Percentiles rank a stretch among this genome's conserved stretches.
Evolutionary conservation across 768 basidiomycete genomes (phyloP).

Genomic region (Termitomyces heimii): DNA sequence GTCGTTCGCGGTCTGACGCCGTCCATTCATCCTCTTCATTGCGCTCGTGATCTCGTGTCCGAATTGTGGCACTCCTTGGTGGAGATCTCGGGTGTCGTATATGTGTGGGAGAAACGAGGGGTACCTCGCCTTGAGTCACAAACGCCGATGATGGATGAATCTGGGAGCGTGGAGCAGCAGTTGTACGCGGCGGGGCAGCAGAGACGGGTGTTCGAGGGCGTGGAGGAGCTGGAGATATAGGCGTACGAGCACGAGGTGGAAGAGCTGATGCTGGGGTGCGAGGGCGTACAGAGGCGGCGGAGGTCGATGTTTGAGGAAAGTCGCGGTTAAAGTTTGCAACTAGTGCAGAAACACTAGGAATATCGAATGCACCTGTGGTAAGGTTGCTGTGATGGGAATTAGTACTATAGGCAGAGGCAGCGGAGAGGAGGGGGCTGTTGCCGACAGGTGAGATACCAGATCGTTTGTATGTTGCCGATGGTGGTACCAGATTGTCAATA

Average conservation of each 20-base stretch:
- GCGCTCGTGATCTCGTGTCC: constrained; percentile 11
- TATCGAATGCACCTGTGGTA: constrained; percentile 6
- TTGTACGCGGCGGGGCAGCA: constrained; percentile 10
- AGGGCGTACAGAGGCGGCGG: constrained; percentile 8
- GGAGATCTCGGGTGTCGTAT: constrained; percentile 26
- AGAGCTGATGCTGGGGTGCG: constrained; percentile 23
- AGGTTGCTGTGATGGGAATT: constrained; percentile 6
- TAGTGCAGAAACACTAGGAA: constrained; percentile 9
- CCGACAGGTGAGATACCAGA: constrained; percentile 13
- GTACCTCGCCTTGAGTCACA: constrained; percentile 10
- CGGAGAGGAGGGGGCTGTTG: constrained; percentile 13
- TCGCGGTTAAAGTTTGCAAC: constrained; percentile 8
- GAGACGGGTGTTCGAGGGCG: constrained; percentile 14
- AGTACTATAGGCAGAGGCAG: constrained; percentile 12
- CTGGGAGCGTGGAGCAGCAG: constrained; percentile 9
- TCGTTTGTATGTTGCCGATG: constrained; percentile 10
- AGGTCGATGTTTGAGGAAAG: constrained; percentile 6
- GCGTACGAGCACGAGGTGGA: constrained; percentile 62
- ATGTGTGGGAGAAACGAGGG: constrained; percentile 24
- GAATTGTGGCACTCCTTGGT: constrained; percentile 19
- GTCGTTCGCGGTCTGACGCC: constrained; percentile 16
- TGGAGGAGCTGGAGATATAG: constrained; percentile 13
- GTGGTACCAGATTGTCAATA: constrained; percentile 11
- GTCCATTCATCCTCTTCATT: constrained; percentile 17
- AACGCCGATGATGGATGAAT: constrained; percentile 19